These are phyloP conservation scores for Cadophora malorum DNA, from an alignment of 2,329 filamentous ascomycete genomes.

Conservation along the genomic window DNA sequence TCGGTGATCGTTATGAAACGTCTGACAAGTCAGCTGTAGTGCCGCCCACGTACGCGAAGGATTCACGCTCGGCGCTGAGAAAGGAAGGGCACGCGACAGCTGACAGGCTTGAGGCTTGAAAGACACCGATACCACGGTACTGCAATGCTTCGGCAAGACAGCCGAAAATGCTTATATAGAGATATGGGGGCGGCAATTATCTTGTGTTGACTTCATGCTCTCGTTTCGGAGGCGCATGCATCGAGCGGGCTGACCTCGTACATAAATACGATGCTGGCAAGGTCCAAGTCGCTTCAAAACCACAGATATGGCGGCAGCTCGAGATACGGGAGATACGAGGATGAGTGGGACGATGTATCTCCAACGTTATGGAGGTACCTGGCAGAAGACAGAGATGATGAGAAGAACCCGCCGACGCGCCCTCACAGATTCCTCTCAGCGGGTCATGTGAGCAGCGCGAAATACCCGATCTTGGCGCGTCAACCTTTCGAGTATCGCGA, in stretches of 20 bases:
- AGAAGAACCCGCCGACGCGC: background rate
- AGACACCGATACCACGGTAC: conserved; percentile 15
- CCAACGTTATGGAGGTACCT: background rate
- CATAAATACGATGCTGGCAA: conserved; percentile 13
- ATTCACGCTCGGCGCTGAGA: background rate
- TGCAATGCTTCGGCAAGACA: background rate
- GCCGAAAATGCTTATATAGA: conserved; percentile 10
- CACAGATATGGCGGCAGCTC: background rate
- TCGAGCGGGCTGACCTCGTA: background rate
- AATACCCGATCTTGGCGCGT: conserved; percentile 6
- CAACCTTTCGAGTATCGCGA: conserved; percentile 4
- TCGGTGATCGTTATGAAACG: conserved; percentile 14
- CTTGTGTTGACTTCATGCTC: conserved; percentile 10
- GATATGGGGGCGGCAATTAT: conserved; percentile 9
- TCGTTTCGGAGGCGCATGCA: background rate
- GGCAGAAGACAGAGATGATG: background rate
- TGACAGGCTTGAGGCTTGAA: background rate
- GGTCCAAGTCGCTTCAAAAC: conserved; percentile 9
- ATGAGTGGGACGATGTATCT: conserved; percentile 5
- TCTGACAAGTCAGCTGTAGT: conserved; percentile 10
- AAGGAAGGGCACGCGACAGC: conserved; percentile 8
- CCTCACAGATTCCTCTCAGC: background rate
- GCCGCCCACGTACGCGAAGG: conserved; percentile 5
- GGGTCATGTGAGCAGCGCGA: background rate
- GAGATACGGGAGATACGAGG: background rate